Percentiles rank a stretch among this genome's conserved stretches.
These are phyloP conservation scores for Posidonia oceanica DNA, from an alignment of 116 monocot species.

Conservation along the genomic window DNA sequence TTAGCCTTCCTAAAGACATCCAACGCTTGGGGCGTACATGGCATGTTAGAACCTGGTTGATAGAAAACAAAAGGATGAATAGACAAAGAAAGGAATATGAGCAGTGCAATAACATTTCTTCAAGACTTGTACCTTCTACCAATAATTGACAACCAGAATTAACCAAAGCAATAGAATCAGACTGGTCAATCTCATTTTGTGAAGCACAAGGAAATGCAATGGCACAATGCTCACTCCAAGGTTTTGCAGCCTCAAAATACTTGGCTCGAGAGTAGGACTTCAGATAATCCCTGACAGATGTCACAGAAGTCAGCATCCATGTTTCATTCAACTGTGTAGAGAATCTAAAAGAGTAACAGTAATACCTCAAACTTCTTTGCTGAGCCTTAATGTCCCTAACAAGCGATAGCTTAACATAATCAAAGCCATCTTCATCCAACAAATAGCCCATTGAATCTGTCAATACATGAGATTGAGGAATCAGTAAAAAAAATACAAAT, in stretches of 20 bases:
- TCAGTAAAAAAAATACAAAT: neutral
- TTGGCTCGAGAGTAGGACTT: constrained; percentile 84
- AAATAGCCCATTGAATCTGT: constrained; percentile 94
- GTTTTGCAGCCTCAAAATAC: constrained; percentile 82
- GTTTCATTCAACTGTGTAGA: neutral
- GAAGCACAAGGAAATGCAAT: constrained; percentile 94
- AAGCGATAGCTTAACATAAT: constrained; percentile 75
- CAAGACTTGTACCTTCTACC: constrained; percentile 53
- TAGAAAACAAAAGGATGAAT: constrained; percentile 2
- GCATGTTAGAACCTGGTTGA: constrained; percentile 85
- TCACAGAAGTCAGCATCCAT: neutral
- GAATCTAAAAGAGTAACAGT: neutral
- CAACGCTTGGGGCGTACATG: constrained; percentile 86
- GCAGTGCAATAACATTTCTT: neutral
- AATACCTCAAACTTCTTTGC: constrained; percentile 78
- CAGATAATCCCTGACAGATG: constrained; percentile 62
- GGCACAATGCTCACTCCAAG: constrained; percentile 88
- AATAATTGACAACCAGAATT: constrained; percentile 84
- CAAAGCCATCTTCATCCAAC: constrained; percentile 95
- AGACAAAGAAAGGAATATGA: neutral
- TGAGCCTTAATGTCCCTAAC: constrained; percentile 91
- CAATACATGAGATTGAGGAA: neutral
- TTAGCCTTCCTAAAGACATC: constrained; percentile 89
- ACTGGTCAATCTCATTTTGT: constrained; percentile 95
- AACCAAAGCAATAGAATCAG: constrained; percentile 70